phyloP scores from a whole-genome alignment of 2,329 filamentous ascomycete species.

The Pseudogymnoascus verrucosus region DNA sequence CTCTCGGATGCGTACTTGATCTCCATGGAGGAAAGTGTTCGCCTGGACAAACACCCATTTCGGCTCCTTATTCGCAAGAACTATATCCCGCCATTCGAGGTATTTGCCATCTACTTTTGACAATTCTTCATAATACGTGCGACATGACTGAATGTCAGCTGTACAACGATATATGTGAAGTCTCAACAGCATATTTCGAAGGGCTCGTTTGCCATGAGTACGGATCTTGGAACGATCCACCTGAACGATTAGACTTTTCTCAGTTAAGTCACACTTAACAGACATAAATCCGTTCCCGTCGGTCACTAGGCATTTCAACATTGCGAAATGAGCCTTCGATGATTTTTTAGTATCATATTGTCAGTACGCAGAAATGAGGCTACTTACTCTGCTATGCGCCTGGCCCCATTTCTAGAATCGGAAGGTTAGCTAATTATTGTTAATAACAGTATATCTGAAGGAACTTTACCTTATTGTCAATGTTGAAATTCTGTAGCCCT shows the following conservation, averaged over 20 bases:
- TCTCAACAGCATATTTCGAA: constrained; percentile 50
- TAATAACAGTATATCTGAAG: neutral
- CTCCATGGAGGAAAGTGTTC: constrained; percentile 42
- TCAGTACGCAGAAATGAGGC: neutral
- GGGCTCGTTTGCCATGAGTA: constrained; percentile 46
- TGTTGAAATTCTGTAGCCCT: constrained; percentile 32
- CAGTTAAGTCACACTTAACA: constrained; percentile 38
- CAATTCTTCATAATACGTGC: constrained; percentile 49
- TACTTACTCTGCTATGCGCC: constrained; percentile 31
- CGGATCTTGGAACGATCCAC: constrained; percentile 51
- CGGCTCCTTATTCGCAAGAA: constrained; percentile 48
- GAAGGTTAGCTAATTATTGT: neutral
- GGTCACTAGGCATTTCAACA: constrained; percentile 49
- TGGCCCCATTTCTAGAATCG: constrained; percentile 35
- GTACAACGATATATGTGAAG: constrained; percentile 57
- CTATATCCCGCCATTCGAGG: constrained; percentile 46
- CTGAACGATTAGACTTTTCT: constrained; percentile 42
- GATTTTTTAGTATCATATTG: constrained; percentile 1
- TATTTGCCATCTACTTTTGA: constrained; percentile 45
- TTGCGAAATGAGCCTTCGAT: constrained; percentile 52
- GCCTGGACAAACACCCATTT: constrained; percentile 56
- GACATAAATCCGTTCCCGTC: constrained; percentile 44
- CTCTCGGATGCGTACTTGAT: constrained; percentile 42
- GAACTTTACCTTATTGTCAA: constrained; percentile 25
- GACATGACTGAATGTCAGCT: constrained; percentile 46